Evolutionary conservation across 2,329 filamentous ascomycete genomes (phyloP).

Genomic region (Aspergillus versicolor): DNA sequence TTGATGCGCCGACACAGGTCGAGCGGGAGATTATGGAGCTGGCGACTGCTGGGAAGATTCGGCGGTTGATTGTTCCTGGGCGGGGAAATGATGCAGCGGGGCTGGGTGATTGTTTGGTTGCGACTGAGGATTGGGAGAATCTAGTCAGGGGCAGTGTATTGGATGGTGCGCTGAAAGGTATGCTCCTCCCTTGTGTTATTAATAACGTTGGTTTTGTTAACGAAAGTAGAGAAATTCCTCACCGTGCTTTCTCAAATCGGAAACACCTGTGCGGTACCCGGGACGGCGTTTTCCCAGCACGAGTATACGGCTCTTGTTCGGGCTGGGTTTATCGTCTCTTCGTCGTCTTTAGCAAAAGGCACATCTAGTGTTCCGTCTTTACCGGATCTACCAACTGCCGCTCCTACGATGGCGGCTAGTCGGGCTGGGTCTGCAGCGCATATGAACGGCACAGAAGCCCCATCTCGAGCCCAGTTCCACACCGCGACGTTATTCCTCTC

Average conservation of each 20-base stretch:
- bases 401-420: conserved; percentile 25
- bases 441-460: not conserved
- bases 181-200: not conserved
- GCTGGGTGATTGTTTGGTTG: conserved; percentile 59
- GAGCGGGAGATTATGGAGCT: conserved; percentile 60
- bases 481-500: conserved; percentile 51
- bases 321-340: conserved; percentile 56
- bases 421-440: conserved; percentile 14
- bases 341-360: conserved; percentile 41
- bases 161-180: conserved; percentile 40
- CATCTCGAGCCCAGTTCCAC: conserved; percentile 17
- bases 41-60: conserved; percentile 50
- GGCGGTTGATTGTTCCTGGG: conserved; percentile 57
- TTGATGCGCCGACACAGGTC: conserved; percentile 55
- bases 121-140: conserved; percentile 53
- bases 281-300: conserved; percentile 43
- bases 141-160: conserved; percentile 35
- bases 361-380: conserved; percentile 44
- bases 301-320: conserved; percentile 52
- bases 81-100: conserved; percentile 56
- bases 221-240: conserved; percentile 49
- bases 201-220: conserved; percentile 2
- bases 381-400: conserved; percentile 26
- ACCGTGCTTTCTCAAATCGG: conserved; percentile 48
- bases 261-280: conserved; percentile 47